Base-by-base conservation (phyloP, 257 asterid species). In the Perilla frutescens region DNA sequence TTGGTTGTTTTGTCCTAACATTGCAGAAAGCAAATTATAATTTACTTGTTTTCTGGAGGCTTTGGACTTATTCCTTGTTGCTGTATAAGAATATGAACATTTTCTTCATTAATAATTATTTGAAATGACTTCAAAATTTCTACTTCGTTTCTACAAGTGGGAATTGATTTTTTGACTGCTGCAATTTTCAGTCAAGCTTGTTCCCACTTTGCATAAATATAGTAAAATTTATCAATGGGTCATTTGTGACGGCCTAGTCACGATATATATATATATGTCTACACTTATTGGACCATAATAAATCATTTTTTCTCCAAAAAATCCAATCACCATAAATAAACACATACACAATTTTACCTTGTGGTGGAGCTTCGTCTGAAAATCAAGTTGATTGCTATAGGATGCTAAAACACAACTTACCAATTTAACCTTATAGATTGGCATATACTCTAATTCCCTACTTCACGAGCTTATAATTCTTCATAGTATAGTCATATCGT, bases 1-100 rank as follows among this genome's bases (percentile, higher is more conserved):
- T 61, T 50, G 36, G 31, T 54, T 71, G 29, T 68, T 83, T 74
- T 81, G 87, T 79, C 76, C 76, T 81, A 61, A 59, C 77, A 15
- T 73, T 44, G 50, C 55, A 65, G 29, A 58, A 13, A 57, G 58
- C 77, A 44, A 57, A 29, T 55, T 66, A 7, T 39, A 6, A 47
- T 11, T 56, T 64, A 26, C 4, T 57, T 58, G 20, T 49, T 69
- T 53, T 53, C 37, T 76, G 71, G 68, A 64, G 48, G 60, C 11
- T 47, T 73, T 82, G 82, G 82, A 82, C 85, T 45, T 65, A 53
- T 63, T 51, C 77, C 3, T 71, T 41, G 55, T 74, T 10, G 66
- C 26, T 20, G 37, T 68, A 60, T 43, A 43, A 72, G 77, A 82
- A 82, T 64, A 64, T 68, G 20, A 40, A 56, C 53, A 26, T 9